Evolutionary conservation across 257 asterid genomes (phyloP), one percentile per base, ranked within the genome.

Genomic region (Gentiana macrophylla): DNA sequence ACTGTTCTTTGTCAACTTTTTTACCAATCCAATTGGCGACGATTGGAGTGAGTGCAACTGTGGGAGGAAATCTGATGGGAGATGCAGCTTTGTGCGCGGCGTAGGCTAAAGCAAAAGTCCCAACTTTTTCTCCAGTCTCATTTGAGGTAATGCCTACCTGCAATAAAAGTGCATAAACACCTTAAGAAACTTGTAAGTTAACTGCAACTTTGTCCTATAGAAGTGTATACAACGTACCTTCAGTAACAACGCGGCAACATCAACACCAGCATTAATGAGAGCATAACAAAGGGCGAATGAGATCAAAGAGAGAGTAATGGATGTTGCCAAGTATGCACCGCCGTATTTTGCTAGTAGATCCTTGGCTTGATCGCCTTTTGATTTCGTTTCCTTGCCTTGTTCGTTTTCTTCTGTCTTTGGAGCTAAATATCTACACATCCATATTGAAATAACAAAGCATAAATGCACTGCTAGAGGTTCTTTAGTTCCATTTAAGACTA

Each of bases 31-130:
- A 92, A 74, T 75, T 38, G 59, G 95, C 95, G 70, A 92, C 97
- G 37, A 84, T 60, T 12, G 95, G 99, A 3, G 97, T 88, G 56
- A 92, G 91, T 53, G 99, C 97, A 33, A 88, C 97, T 6, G 95
- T 88, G 2, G 99, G 99, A 1, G 99, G 97, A 54, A 92, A 92
- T 56, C 95, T 80, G 50, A 88, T 92, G 1, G 97, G 99, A 12
- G 97, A 92, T 41, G 97, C 99, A 37, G 99, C 99, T 74, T 92
- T 92, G 69, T 88, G 99, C 7, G 95, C 99, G 3, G 97, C 99
- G 59, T 92, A 92, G 5, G 99, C 95, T 75, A 88, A 72, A 8
- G 97, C 97, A 63, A 88, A 81, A 38, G 97, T 88, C 64, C 97
- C 99, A 12, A 92, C 97, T 47, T 83, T 92, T 67, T 88, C 99